A percentile compares a stretch with the other conserved stretches of the same genome.
phyloP scores from a whole-genome alignment of 768 basidiomycete species.

The Rickenella mellea region DNA sequence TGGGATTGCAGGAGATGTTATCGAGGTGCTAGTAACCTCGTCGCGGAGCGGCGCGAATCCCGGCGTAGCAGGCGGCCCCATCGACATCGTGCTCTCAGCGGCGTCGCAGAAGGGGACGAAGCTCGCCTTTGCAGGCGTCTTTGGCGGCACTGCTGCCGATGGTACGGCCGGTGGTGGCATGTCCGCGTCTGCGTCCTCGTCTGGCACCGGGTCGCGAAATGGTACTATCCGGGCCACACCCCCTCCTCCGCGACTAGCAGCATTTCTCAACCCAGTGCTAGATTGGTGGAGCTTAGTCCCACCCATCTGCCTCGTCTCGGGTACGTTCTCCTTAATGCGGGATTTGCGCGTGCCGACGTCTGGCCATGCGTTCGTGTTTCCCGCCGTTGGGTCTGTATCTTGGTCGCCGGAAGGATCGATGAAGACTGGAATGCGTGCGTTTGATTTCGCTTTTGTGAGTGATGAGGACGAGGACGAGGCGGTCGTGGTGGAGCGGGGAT shows the following conservation, averaged over 20 bases:
- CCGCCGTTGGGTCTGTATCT: constrained; percentile 23
- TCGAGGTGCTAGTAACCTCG: too few relatives aligned
- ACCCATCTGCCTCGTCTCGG: constrained; percentile 56
- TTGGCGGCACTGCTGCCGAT: constrained; percentile 18
- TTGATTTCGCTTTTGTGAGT: constrained; percentile 28
- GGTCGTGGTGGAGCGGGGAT: constrained; percentile 18
- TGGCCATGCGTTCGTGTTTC: constrained; percentile 44
- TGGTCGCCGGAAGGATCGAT: constrained; percentile 57
- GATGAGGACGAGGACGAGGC: constrained; percentile 10
- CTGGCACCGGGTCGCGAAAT: constrained; percentile 52
- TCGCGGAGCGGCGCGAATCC: constrained; percentile 68
- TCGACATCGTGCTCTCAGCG: neutral
- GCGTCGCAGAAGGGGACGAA: constrained; percentile 17
- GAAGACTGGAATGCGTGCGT: constrained; percentile 58
- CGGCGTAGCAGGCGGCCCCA: constrained; percentile 34
- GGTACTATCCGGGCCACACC: constrained; percentile 48
- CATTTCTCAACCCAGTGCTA: constrained; percentile 44
- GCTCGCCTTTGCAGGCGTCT: constrained; percentile 21
- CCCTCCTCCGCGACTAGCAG: constrained; percentile 31
- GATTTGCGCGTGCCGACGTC: constrained; percentile 73
- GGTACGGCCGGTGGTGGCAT: constrained; percentile 29
- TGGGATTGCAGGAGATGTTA: too few relatives aligned
- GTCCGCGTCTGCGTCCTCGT: constrained; percentile 17
- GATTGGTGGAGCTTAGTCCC: constrained; percentile 61
- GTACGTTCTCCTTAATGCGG: constrained; percentile 71